Base-by-base conservation (phyloP, 1,139 yeast genomes). In the Candida albicans region DNA sequence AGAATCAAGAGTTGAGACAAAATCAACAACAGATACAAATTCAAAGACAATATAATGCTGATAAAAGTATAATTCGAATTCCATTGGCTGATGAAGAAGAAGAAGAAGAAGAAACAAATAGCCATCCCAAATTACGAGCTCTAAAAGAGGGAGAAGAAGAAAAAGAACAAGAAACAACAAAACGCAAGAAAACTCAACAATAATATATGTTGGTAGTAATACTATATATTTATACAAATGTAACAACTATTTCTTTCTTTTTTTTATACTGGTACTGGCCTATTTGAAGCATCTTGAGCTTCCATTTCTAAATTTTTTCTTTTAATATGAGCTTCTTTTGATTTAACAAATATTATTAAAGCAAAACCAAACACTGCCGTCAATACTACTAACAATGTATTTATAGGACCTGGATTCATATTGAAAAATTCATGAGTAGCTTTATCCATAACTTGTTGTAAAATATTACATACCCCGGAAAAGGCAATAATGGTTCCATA, bases 401-500 rank as follows among this genome's bases (percentile, higher is more conserved):
- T 90, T 31, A 88, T 77, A 0, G 97, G 96, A 7, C 71, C 73
- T 14, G 98, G 97, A 59, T 90, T 84, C 78, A 80, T 79, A 39
- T 76, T 52, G 60, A 87, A 85, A 13, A 70, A 64, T 35, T 74
- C 73, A 58, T 88, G 95, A 0, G 96, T 89, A 28, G 75, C 56
- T 41, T 68, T 70, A 58, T 90, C 97, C 62, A 90, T 66, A 2
- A 71, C 68, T 28, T 86, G 82, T 59, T 88, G 96, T 11, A 79
- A 59, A 52, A 89, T 70, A 62, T 89, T 91, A 62, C 85, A 79
- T 24, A 84, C 54, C 2, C 97, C 97, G 12, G 96, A 80, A 48
- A 87, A 70, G 46, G 91, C 84, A 56, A 89, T 87, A 56, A 89
- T 77, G 9, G 91, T 70, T 0, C 98, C 98, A 60, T 91, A 91